Evolutionary conservation across 169 alveolate species (phyloP).

Genomic region (Miamiensis avidus): DNA sequence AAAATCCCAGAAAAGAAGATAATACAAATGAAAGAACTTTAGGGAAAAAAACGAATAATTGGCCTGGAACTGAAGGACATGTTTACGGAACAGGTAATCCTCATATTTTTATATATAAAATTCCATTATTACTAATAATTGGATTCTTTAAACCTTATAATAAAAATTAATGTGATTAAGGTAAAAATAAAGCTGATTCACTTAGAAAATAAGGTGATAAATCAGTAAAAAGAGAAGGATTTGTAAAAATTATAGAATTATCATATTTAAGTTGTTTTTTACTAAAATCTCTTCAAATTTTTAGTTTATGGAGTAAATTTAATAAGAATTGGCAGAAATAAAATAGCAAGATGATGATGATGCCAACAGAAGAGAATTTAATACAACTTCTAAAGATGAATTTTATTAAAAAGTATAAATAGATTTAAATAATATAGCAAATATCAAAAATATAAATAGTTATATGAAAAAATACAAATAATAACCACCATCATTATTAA

Average conservation of each 20-base stretch:
- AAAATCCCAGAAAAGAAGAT: constrained; percentile 20
- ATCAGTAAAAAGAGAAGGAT: background rate
- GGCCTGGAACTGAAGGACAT: constrained; percentile 41
- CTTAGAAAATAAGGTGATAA: background rate
- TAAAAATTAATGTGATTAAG: background rate
- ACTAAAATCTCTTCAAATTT: background rate
- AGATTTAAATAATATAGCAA: too few species aligned
- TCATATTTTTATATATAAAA: too few species aligned
- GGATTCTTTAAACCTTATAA: background rate
- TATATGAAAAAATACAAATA: too few species aligned
- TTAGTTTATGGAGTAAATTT: constrained; percentile 8
- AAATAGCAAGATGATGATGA: constrained; percentile 41
- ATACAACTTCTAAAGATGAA: constrained; percentile 45
- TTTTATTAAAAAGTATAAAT: constrained; percentile 26
- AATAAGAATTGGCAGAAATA: constrained; percentile 45
- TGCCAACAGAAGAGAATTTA: constrained; percentile 46
- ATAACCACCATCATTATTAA: background rate
- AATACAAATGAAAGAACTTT: constrained; percentile 48
- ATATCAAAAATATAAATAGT: too few species aligned
- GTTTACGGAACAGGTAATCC: constrained; percentile 53
- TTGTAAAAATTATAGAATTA: background rate
- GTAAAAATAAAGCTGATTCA: constrained; percentile 20
- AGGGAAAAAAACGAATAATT: constrained; percentile 43
- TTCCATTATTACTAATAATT: too few species aligned
- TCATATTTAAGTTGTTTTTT: too few species aligned